Percentiles rank a stretch among this genome's conserved stretches.
phyloP scores from a whole-genome alignment of 139 green algal genomes.

The Chlamydomonas sp. region DNA sequence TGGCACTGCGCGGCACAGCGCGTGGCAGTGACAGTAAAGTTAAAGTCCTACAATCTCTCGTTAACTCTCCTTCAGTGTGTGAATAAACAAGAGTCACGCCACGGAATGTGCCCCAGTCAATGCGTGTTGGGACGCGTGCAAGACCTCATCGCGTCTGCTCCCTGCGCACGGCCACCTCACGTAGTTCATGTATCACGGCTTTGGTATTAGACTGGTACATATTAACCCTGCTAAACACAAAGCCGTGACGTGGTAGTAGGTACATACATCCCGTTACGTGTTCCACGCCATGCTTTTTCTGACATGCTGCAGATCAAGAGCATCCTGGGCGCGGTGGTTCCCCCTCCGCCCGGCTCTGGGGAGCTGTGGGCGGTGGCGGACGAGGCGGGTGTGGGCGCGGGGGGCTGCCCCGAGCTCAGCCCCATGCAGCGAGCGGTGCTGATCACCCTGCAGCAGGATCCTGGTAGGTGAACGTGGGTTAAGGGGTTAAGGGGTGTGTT shows the following conservation, averaged over 20 bases:
- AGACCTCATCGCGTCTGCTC: too few species aligned
- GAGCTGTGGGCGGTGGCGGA: not conserved
- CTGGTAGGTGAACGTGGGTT: conserved; percentile 35
- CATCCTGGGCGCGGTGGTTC: conserved; percentile 34
- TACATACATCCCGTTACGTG: too few species aligned
- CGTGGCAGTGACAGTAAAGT: too few species aligned
- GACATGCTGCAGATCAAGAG: conserved; percentile 5
- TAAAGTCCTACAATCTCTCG: too few species aligned
- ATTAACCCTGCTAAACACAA: too few species aligned
- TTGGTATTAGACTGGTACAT: too few species aligned
- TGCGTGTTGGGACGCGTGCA: too few species aligned
- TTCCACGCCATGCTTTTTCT: too few species aligned
- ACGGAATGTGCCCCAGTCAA: not conserved
- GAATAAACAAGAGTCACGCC: not conserved
- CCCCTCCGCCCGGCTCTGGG: conserved; percentile 4
- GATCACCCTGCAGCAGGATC: conserved; percentile 67
- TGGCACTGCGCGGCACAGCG: too few species aligned
- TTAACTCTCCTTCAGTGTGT: too few species aligned
- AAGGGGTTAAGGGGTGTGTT: not conserved
- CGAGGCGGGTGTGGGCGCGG: conserved; percentile 2
- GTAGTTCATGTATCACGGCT: too few species aligned
- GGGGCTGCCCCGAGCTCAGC: not conserved
- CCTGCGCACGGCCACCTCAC: not conserved
- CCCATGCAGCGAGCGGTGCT: conserved; percentile 51
- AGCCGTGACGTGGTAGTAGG: too few species aligned